Conservation (phyloP, 352 stramenopile species). For the Phytophthora citrophthora region DNA sequence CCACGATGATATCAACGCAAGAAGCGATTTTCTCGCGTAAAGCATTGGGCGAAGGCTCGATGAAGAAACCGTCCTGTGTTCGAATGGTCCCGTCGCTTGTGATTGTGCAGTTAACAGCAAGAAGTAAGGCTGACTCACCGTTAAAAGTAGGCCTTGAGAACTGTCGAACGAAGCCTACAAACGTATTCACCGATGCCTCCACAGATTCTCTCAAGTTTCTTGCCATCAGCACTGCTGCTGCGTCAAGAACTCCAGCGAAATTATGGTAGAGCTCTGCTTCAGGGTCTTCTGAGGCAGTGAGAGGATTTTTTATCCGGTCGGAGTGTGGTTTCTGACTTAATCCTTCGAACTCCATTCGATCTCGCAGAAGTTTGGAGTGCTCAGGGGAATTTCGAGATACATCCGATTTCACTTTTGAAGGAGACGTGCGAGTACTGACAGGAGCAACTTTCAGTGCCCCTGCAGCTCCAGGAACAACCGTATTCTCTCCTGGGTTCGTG, state of each 20-base stretch:
- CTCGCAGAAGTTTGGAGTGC: constrained; percentile 45
- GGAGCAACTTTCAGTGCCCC: constrained; percentile 16
- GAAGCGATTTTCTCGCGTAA: constrained; percentile 70
- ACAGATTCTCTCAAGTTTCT: constrained; percentile 86
- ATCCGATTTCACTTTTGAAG: constrained; percentile 29
- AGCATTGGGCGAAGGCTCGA: constrained; percentile 60
- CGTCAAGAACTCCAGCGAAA: constrained; percentile 80
- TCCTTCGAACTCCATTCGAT: constrained; percentile 67
- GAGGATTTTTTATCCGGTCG: constrained; percentile 15
- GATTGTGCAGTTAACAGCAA: constrained; percentile 61
- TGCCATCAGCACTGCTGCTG: constrained; percentile 90
- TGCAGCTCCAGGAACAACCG: constrained; percentile 21
- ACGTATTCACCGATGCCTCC: constrained; percentile 79
- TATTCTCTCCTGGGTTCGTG: constrained; percentile 22
- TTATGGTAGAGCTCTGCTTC: constrained; percentile 54
- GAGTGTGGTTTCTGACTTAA: constrained; percentile 27
- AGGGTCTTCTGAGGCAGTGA: constrained; percentile 35
- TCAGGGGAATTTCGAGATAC: constrained; percentile 13
- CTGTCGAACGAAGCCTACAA: constrained; percentile 79
- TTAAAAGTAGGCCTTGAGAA: constrained; percentile 62
- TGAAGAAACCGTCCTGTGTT: constrained; percentile 54
- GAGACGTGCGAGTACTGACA: constrained; percentile 10
- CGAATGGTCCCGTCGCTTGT: constrained; percentile 19
- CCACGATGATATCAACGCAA: constrained; percentile 76
- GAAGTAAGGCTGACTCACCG: constrained; percentile 64